Conservation (phyloP, 1,139 yeast genomes). For the Geotrichum bryndzae region DNA sequence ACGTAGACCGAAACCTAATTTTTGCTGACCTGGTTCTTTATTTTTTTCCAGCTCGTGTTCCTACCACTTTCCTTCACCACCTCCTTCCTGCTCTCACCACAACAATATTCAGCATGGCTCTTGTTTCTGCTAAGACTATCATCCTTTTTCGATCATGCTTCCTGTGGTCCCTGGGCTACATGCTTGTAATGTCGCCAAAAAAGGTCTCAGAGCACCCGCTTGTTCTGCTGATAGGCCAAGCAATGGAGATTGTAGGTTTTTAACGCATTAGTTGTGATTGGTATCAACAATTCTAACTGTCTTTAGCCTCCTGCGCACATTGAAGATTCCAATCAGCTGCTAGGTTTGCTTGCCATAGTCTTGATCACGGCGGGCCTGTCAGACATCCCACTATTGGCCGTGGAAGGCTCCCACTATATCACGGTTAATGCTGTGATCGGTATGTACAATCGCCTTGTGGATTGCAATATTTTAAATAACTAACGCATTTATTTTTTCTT, state of each 20-base stretch:
- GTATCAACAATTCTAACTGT: neutral
- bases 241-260: conserved; percentile 43
- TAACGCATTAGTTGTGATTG: neutral
- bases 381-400: conserved; percentile 27
- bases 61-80: neutral
- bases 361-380: conserved; percentile 33
- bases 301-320: conserved; percentile 36
- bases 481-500: neutral
- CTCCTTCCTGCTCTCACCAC: neutral
- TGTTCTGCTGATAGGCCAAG: conserved; percentile 48
- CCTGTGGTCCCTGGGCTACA: conserved; percentile 42
- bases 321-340: conserved; percentile 38
- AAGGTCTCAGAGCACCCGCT: conserved; percentile 40
- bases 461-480: conserved; percentile 13
- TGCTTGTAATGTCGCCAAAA: conserved; percentile 38
- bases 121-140: conserved; percentile 27
- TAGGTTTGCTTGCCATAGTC: conserved; percentile 43
- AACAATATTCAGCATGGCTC: conserved; percentile 23
- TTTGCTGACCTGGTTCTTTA: too few relatives aligned
- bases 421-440: conserved; percentile 16
- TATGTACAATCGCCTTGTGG: conserved; percentile 6
- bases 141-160: conserved; percentile 39
- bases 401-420: conserved; percentile 16
- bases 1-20: too few relatives aligned
- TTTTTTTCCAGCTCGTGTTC: neutral